These are phyloP conservation scores for Juglanconis oblonga DNA, from an alignment of 2,329 filamentous ascomycete genomes.

Conservation along the genomic window DNA sequence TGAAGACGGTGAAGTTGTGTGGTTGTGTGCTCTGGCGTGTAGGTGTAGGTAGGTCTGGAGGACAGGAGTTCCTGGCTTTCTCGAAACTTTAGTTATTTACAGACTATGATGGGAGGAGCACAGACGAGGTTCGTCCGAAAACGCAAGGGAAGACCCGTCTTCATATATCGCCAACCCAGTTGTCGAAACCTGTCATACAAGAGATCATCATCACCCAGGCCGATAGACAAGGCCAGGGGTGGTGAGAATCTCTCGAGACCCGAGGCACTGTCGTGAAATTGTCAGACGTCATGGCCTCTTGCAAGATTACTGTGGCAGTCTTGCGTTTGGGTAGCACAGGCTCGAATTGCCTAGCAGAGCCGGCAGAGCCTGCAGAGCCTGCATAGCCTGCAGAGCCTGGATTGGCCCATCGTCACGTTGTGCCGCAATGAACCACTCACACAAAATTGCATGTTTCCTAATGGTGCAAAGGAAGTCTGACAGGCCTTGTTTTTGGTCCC, in stretches of 20 bases:
- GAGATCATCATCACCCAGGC: not conserved
- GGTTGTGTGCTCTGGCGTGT: not conserved
- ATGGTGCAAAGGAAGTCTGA: not conserved
- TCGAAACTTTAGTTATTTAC: not conserved
- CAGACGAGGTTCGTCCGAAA: slow-evolving; percentile 2
- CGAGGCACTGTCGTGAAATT: not conserved
- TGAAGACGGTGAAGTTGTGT: not conserved
- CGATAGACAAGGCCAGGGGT: not conserved
- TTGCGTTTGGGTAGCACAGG: not conserved
- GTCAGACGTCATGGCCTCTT: slow-evolving; percentile 1
- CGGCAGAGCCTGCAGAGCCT: not conserved
- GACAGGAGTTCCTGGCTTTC: not conserved
- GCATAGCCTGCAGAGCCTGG: not conserved
- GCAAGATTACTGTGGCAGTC: not conserved
- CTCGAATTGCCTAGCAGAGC: not conserved
- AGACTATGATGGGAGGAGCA: not conserved
- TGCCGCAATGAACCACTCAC: not conserved
- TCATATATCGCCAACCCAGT: slow-evolving; percentile 10
- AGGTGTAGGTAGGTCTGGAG: not conserved
- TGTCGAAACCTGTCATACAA: not conserved
- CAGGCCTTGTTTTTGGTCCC: slow-evolving; percentile 9
- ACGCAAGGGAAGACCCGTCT: not conserved
- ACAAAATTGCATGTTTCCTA: slow-evolving; percentile 1
- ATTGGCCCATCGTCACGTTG: slow-evolving; percentile 7
- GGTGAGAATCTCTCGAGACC: not conserved